phyloP scores from a whole-genome alignment of 768 basidiomycete species.

The Coprinopsis strossmayeri region DNA sequence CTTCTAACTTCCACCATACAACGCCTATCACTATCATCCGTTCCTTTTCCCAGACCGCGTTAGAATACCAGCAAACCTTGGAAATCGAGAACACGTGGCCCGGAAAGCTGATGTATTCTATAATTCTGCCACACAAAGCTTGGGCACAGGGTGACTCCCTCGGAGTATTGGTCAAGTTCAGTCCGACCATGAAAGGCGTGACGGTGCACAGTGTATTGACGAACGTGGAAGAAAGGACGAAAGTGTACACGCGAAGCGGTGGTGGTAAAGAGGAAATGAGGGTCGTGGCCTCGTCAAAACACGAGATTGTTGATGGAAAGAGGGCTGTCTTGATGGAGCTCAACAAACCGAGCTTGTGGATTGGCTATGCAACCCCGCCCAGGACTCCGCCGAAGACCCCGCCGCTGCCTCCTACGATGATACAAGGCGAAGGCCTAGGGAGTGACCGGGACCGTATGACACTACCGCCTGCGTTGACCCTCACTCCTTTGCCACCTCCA shows the following conservation, averaged over 20 bases:
- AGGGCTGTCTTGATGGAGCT: constrained; percentile 36
- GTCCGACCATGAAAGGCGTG: constrained; percentile 81
- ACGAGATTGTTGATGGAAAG: constrained; percentile 58
- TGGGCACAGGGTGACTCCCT: constrained; percentile 88
- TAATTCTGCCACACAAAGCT: constrained; percentile 92
- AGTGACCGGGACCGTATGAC: background rate
- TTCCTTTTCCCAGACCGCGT: constrained; percentile 70
- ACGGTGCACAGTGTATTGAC: constrained; percentile 61
- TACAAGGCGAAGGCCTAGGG: background rate
- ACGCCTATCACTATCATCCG: constrained; percentile 64
- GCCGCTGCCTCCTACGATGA: background rate
- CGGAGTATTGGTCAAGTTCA: constrained; percentile 79
- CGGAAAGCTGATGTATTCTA: constrained; percentile 91
- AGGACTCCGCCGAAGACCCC: background rate
- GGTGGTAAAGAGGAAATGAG: constrained; percentile 56
- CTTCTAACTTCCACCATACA: constrained; percentile 48
- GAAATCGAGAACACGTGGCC: constrained; percentile 99
- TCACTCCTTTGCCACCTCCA: background rate
- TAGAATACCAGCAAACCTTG: constrained; percentile 94
- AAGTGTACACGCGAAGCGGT: constrained; percentile 46
- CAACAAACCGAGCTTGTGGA: constrained; percentile 15
- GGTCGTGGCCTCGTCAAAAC: constrained; percentile 52
- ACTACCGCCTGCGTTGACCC: too few relatives aligned
- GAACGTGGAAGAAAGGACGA: constrained; percentile 68
- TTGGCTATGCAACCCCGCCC: background rate